Evolutionary conservation across 768 basidiomycete genomes (phyloP).

Genomic region (Amanita muscaria): DNA sequence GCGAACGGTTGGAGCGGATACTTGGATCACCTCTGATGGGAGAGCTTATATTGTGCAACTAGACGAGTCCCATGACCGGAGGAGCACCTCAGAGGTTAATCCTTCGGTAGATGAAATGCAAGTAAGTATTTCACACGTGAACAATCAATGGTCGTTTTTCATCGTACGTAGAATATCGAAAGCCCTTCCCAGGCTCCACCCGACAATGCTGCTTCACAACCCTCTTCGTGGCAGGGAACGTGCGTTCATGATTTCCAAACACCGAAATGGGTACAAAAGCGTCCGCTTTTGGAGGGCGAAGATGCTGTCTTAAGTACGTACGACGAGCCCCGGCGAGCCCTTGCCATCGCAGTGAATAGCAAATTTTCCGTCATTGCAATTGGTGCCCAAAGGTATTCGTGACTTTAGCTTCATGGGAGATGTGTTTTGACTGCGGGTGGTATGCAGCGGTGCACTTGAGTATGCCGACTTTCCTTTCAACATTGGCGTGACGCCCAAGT

Average conservation of each 20-base stretch:
- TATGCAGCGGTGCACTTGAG: slow-evolving; percentile 52
- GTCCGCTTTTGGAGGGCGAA: slow-evolving; percentile 44
- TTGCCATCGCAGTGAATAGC: slow-evolving; percentile 59
- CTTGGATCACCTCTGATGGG: slow-evolving; percentile 83
- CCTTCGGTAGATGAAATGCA: slow-evolving; percentile 13
- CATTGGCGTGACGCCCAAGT: slow-evolving; percentile 45
- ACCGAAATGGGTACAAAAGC: slow-evolving; percentile 77
- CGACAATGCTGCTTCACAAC: slow-evolving; percentile 13
- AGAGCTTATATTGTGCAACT: slow-evolving; percentile 72
- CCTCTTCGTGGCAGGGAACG: slow-evolving; percentile 59
- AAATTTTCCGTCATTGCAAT: slow-evolving; percentile 79
- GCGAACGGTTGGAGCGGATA: slow-evolving; percentile 53
- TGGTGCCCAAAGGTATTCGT: slow-evolving; percentile 58
- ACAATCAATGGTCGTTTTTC: not conserved
- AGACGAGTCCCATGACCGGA: slow-evolving; percentile 29
- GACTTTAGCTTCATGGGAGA: not conserved
- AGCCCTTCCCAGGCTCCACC: not conserved
- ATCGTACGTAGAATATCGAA: not conserved
- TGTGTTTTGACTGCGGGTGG: slow-evolving; percentile 3
- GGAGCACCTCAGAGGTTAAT: slow-evolving; percentile 14
- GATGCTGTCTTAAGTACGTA: slow-evolving; percentile 34
- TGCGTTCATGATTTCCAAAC: slow-evolving; percentile 71
- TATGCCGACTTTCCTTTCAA: slow-evolving; percentile 62
- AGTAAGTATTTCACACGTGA: not conserved
- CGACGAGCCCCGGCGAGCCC: slow-evolving; percentile 58